phyloP scores from a whole-genome alignment of 1,139 yeast species.

The Pichia sp. region DNA sequence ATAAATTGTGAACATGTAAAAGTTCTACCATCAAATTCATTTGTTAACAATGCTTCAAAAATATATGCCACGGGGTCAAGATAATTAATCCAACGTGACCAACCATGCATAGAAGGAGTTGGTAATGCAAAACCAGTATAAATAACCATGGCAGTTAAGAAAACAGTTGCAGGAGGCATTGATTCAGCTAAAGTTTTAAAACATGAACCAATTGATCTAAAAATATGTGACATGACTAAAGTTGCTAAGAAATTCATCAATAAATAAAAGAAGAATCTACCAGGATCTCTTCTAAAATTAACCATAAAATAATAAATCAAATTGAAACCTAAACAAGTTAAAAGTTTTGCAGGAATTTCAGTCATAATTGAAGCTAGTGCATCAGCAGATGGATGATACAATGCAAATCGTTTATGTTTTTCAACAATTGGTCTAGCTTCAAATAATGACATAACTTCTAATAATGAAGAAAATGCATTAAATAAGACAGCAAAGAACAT shows the following conservation, averaged over 20 bases:
- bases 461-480: conserved; percentile 48
- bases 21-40: conserved; percentile 48
- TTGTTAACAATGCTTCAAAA: conserved; percentile 47
- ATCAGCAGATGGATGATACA: conserved; percentile 55
- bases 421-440: conserved; percentile 46
- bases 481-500: conserved; percentile 47
- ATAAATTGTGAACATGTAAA: conserved; percentile 46
- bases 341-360: conserved; percentile 41
- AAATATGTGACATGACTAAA: conserved; percentile 38
- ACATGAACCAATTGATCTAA: conserved; percentile 45
- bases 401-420: conserved; percentile 49
- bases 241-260: conserved; percentile 40
- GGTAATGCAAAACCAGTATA: conserved; percentile 55
- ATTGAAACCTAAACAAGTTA: conserved; percentile 38
- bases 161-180: conserved; percentile 45
- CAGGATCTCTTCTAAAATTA: conserved; percentile 43
- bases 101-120: conserved; percentile 54
- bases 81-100: conserved; percentile 60
- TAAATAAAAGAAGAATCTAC: conserved; percentile 50
- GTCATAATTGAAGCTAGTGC: conserved; percentile 43
- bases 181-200: conserved; percentile 44
- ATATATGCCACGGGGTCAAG: conserved; percentile 49
- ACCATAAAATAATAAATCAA: conserved; percentile 46
- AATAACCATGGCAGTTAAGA: conserved; percentile 41
- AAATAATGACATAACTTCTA: conserved; percentile 43